These are phyloP conservation scores for Sclerotiophoma versabilis DNA, from an alignment of 2,329 filamentous ascomycete genomes.

Conservation along the genomic window DNA sequence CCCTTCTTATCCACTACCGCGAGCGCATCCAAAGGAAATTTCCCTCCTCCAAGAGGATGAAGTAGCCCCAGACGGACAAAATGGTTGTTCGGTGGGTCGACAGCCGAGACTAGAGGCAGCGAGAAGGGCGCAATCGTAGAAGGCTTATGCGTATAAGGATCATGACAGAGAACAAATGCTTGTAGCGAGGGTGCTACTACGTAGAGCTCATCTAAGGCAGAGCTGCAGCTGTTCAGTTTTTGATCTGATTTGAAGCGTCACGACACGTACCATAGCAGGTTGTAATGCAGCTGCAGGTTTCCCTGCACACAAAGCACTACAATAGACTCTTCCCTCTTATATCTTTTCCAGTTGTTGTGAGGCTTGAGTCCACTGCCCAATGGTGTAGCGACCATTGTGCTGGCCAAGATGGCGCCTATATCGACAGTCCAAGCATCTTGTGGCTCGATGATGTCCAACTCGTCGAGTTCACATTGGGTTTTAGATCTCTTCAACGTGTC, in stretches of 20 bases:
- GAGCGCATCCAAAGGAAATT: constrained; percentile 53
- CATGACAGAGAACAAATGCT: constrained; percentile 45
- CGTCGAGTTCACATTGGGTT: constrained; percentile 47
- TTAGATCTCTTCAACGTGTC: constrained; percentile 45
- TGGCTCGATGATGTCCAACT: constrained; percentile 37
- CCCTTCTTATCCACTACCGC: constrained; percentile 51
- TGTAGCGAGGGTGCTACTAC: constrained; percentile 42
- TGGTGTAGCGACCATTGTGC: constrained; percentile 30
- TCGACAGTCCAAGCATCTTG: constrained; percentile 46
- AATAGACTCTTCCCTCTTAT: constrained; percentile 26
- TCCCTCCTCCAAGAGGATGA: constrained; percentile 55
- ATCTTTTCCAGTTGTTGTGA: constrained; percentile 39
- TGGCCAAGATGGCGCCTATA: constrained; percentile 38
- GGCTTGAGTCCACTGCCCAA: constrained; percentile 25
- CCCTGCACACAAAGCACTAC: constrained; percentile 46
- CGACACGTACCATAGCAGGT: constrained; percentile 42
- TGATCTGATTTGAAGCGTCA: neutral
- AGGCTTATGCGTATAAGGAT: constrained; percentile 39
- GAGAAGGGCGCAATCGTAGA: constrained; percentile 35
- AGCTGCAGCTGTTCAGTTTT: constrained; percentile 26
- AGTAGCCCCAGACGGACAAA: constrained; percentile 52
- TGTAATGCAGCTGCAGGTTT: constrained; percentile 44
- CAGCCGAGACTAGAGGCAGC: constrained; percentile 43
- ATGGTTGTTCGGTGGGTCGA: constrained; percentile 44
- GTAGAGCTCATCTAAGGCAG: constrained; percentile 40